phyloP scores from a whole-genome alignment of 768 basidiomycete species.

The Tricholoma terreum region DNA sequence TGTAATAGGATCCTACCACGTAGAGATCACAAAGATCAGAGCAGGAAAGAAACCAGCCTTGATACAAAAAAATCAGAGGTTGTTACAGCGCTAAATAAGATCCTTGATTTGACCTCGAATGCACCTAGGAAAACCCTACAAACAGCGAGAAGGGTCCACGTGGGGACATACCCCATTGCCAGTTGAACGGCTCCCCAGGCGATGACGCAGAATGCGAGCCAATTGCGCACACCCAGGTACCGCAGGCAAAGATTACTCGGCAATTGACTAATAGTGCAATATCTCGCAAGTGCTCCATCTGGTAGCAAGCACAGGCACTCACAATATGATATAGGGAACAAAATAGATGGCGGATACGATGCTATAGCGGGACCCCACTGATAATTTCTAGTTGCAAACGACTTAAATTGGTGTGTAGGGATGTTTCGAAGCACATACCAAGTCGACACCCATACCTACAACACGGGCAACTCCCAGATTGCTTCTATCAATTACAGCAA shows the following conservation, averaged over 20 bases:
- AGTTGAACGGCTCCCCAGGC: slow-evolving; percentile 43
- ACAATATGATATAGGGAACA: slow-evolving; percentile 47
- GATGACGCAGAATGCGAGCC: slow-evolving; percentile 36
- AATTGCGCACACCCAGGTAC: slow-evolving; percentile 38
- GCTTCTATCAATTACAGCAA: slow-evolving; percentile 38
- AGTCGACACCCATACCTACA: slow-evolving; percentile 38
- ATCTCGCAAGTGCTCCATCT: background rate
- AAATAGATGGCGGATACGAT: slow-evolving; percentile 46
- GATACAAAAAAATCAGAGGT: background rate
- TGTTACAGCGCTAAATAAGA: background rate
- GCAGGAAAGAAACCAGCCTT: slow-evolving; percentile 53
- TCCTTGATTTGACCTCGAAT: slow-evolving; percentile 37
- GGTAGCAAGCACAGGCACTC: slow-evolving; percentile 13
- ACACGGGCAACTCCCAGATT: slow-evolving; percentile 42
- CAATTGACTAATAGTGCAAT: slow-evolving; percentile 32
- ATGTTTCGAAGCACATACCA: slow-evolving; percentile 16
- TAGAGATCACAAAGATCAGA: slow-evolving; percentile 46
- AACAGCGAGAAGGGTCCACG: slow-evolving; percentile 37
- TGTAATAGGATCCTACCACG: slow-evolving; percentile 33
- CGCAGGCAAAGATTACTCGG: slow-evolving; percentile 42
- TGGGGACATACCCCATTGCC: slow-evolving; percentile 41
- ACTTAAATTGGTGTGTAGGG: slow-evolving; percentile 1
- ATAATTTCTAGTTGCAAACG: slow-evolving; percentile 28
- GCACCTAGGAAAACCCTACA: slow-evolving; percentile 40
- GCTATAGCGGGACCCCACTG: slow-evolving; percentile 40